phyloP scores from a whole-genome alignment of 202 grass and related monocot species.

The Cymbopogon flexuosus region DNA sequence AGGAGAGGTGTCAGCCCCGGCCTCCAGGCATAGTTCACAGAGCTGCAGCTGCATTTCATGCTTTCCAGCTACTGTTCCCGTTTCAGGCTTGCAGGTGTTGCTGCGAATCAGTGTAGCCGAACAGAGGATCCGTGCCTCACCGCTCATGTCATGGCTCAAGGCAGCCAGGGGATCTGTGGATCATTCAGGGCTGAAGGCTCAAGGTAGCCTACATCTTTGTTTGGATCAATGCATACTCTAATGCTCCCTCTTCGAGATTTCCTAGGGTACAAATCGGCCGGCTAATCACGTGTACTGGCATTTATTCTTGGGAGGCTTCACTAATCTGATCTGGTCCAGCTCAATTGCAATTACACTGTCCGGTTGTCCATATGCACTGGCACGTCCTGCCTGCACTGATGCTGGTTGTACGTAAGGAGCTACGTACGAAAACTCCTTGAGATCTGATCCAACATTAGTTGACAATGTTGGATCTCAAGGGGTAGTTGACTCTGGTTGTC shows the following conservation, averaged over 20 bases:
- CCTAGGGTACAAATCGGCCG: neutral
- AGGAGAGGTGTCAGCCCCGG: too few relatives aligned
- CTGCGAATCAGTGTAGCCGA: too few relatives aligned
- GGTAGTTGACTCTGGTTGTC: neutral
- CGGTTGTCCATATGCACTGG: neutral
- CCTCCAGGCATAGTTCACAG: too few relatives aligned
- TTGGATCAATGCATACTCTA: constrained; percentile 6
- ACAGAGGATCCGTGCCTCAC: too few relatives aligned
- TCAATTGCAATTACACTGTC: neutral
- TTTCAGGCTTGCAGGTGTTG: too few relatives aligned
- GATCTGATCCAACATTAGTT: too few relatives aligned
- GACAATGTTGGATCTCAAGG: neutral
- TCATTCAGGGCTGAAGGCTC: neutral
- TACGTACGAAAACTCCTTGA: neutral
- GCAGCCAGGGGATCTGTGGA: neutral
- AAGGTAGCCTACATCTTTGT: neutral
- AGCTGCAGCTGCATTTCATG: too few relatives aligned
- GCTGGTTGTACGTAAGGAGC: neutral
- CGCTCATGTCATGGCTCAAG: too few relatives aligned
- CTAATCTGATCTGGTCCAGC: too few relatives aligned
- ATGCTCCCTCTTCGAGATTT: neutral
- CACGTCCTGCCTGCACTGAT: neutral
- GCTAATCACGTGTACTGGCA: too few relatives aligned
- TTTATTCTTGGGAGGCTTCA: too few relatives aligned
- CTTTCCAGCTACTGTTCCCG: too few relatives aligned